Evolutionary conservation across 1,139 yeast genomes (phyloP).

Genomic region (Scheffersomyces parashehatae): DNA sequence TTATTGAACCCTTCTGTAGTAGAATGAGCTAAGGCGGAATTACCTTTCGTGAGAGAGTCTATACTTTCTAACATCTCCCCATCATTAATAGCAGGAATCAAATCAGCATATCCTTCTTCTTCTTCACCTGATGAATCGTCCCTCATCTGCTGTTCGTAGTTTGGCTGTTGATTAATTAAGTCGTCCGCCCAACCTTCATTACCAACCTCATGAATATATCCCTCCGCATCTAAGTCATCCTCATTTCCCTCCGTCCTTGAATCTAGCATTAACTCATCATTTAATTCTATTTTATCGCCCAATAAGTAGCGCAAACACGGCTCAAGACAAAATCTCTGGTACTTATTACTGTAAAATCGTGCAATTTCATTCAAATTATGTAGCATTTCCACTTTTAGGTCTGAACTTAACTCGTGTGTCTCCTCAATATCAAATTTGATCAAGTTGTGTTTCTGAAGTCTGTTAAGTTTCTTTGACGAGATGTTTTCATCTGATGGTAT

Average conservation of each 20-base stretch:
- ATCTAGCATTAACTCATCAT: conserved; percentile 32
- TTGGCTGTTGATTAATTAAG: conserved; percentile 40
- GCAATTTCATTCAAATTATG: conserved; percentile 57
- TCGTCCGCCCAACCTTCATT: conserved; percentile 50
- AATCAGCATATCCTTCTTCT: conserved; percentile 33
- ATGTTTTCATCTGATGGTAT: conserved; percentile 32
- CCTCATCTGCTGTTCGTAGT: conserved; percentile 13
- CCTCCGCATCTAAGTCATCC: conserved; percentile 22
- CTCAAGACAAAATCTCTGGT: conserved; percentile 72
- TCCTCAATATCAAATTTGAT: conserved; percentile 70
- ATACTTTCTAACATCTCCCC: conserved; percentile 10
- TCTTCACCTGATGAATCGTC: conserved; percentile 35
- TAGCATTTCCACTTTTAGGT: conserved; percentile 51
- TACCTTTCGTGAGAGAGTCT: conserved; percentile 5
- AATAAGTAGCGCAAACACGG: conserved; percentile 73
- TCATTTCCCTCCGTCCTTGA: conserved; percentile 10
- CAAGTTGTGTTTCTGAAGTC: conserved; percentile 23
- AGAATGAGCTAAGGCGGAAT: conserved; percentile 1
- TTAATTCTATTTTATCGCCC: conserved; percentile 74
- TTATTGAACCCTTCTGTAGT: conserved; percentile 5
- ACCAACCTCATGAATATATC: conserved; percentile 34
- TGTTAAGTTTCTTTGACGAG: conserved; percentile 20
- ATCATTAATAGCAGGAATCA: conserved; percentile 31
- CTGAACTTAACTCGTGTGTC: conserved; percentile 61
- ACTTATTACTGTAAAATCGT: conserved; percentile 52